Conservation (phyloP, 2,329 filamentous ascomycete species). For the Pyricularia grisea region DNA sequence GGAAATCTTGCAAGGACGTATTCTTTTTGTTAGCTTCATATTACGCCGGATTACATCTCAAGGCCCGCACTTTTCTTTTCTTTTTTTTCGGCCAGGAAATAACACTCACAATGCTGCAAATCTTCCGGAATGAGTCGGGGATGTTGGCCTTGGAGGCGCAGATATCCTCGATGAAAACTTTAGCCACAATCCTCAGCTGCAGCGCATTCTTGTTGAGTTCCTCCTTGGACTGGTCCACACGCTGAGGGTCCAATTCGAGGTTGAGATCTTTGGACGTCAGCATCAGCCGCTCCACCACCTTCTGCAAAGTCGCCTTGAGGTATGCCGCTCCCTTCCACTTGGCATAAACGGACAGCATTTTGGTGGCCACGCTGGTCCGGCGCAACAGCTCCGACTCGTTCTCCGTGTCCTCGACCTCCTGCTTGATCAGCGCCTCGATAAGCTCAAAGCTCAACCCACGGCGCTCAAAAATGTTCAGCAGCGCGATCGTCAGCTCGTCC, state of each 20-base stretch:
- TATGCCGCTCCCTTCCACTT: conserved; percentile 62
- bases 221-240: conserved; percentile 44
- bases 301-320: conserved; percentile 54
- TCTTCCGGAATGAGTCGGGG: conserved; percentile 54
- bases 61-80: neutral
- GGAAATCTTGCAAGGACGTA: conserved; percentile 36
- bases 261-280: conserved; percentile 58
- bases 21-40: neutral
- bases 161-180: conserved; percentile 64
- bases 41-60: neutral
- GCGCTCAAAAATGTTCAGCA: conserved; percentile 62
- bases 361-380: conserved; percentile 62
- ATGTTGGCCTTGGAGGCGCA: conserved; percentile 53
- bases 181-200: conserved; percentile 57
- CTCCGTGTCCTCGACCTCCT: conserved; percentile 62
- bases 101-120: conserved; percentile 52
- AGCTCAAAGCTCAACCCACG: conserved; percentile 53
- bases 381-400: conserved; percentile 59
- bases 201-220: conserved; percentile 58
- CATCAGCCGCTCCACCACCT: conserved; percentile 57
- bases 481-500: conserved; percentile 57
- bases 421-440: conserved; percentile 56
- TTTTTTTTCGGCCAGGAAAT: neutral
- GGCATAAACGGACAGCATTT: conserved; percentile 61
- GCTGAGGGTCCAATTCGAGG: conserved; percentile 56